Evolutionary conservation across 2,329 filamentous ascomycete genomes (phyloP).

Genomic region (Mycosphaerella sp.): DNA sequence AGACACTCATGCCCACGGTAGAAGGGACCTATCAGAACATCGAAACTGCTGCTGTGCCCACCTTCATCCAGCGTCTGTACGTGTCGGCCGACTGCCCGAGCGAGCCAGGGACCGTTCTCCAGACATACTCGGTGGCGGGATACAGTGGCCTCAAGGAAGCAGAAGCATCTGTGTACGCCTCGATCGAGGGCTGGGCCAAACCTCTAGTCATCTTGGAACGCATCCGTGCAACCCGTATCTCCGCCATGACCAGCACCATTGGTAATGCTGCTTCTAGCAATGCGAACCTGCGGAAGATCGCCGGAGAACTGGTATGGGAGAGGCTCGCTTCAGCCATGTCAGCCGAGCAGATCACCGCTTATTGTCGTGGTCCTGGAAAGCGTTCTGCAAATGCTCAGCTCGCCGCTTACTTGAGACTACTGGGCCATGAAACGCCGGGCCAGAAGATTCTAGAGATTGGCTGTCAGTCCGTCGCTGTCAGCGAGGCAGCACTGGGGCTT

Average conservation of each 20-base stretch:
- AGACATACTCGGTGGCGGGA: background rate
- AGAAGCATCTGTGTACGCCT: background rate
- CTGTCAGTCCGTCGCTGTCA: background rate
- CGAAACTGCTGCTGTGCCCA: constrained; percentile 5
- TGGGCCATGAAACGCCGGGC: background rate
- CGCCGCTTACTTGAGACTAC: background rate
- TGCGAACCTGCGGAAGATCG: background rate
- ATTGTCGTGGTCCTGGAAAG: background rate
- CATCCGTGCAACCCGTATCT: background rate
- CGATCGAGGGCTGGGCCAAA: background rate
- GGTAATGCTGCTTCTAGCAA: background rate
- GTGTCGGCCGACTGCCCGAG: constrained; percentile 1
- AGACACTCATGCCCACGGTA: background rate
- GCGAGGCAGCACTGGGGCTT: background rate
- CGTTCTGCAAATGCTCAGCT: background rate
- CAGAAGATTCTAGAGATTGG: background rate
- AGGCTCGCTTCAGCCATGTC: background rate
- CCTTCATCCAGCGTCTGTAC: constrained; percentile 6
- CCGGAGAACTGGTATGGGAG: background rate
- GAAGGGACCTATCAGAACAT: background rate
- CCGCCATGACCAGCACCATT: background rate
- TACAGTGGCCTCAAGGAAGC: background rate
- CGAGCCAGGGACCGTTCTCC: background rate
- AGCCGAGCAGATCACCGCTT: background rate
- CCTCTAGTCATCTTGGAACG: background rate